A percentile compares a stretch with the other conserved stretches of the same genome.
These are phyloP conservation scores for Piper betle DNA, from an alignment of 164 flowering plant species.

Conservation along the genomic window DNA sequence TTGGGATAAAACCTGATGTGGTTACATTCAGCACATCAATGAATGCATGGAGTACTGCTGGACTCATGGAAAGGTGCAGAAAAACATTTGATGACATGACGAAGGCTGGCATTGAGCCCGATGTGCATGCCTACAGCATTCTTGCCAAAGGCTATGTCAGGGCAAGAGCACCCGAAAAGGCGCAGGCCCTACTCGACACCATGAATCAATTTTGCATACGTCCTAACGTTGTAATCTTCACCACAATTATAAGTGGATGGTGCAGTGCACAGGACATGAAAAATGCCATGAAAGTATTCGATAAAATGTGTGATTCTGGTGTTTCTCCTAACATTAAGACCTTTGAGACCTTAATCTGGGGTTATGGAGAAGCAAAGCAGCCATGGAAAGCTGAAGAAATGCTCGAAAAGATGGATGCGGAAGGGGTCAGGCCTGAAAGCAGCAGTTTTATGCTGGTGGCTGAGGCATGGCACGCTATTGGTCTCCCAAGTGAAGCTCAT, in stretches of 20 bases:
- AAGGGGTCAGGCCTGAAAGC: conserved; percentile 34
- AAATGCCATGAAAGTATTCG: conserved; percentile 37
- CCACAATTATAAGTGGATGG: conserved; percentile 92
- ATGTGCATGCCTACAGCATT: conserved; percentile 72
- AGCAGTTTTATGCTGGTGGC: conserved; percentile 50
- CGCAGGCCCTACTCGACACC: conserved; percentile 46
- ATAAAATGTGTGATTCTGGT: conserved; percentile 49
- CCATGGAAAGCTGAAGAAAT: conserved; percentile 91
- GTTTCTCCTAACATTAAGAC: conserved; percentile 72
- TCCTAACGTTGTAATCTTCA: conserved; percentile 87
- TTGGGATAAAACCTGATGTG: conserved; percentile 81
- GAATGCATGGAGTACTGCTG: conserved; percentile 86
- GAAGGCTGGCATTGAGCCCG: conserved; percentile 65
- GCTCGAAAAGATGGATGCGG: conserved; percentile 44
- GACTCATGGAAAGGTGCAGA: conserved; percentile 72
- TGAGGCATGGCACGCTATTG: conserved; percentile 63
- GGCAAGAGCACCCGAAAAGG: conserved; percentile 67
- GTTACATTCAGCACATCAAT: conserved; percentile 90
- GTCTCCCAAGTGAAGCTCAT: conserved; percentile 39
- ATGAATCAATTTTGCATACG: conserved; percentile 37
- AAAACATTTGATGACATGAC: conserved; percentile 64
- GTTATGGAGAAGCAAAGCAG: conserved; percentile 72
- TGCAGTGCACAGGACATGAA: conserved; percentile 81
- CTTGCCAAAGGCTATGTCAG: conserved; percentile 92
- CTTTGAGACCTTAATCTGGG: conserved; percentile 90